A percentile compares a stretch with the other conserved stretches of the same genome.
phyloP scores from a whole-genome alignment of 176 grass and related monocot genomes.

The Alloteropsis semialata region DNA sequence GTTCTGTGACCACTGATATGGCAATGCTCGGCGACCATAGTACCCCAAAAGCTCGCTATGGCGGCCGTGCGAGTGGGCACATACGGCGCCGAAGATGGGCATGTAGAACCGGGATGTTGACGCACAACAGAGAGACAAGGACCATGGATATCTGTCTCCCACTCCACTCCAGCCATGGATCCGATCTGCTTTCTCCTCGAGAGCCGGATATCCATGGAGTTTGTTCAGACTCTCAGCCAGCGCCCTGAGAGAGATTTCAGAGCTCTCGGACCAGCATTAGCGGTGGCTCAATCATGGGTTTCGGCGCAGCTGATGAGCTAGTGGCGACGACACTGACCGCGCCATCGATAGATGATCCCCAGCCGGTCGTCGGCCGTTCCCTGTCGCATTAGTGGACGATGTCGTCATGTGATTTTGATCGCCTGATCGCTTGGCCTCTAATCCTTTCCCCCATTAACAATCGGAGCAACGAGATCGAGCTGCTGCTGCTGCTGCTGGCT shows the following conservation, averaged over 20 bases:
- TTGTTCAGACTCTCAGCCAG: not conserved
- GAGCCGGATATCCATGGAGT: not conserved
- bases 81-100: not conserved
- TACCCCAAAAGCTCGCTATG: not conserved
- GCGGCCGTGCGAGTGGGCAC: not conserved
- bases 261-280: not conserved
- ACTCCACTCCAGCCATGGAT: not conserved
- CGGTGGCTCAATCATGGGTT: not conserved
- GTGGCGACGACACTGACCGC: not conserved
- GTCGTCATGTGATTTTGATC: not conserved
- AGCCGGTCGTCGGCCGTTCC: not conserved
- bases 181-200: not conserved
- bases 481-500: too few species aligned
- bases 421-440: slow-evolving; percentile 7
- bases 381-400: slow-evolving; percentile 6
- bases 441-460: slow-evolving; percentile 8
- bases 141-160: not conserved
- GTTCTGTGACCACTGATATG: not conserved
- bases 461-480: not conserved
- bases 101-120: not conserved
- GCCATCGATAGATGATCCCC: not conserved
- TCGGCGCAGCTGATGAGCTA: not conserved
- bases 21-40: not conserved
- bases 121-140: not conserved
- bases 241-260: not conserved